Evolutionary conservation across 768 basidiomycete genomes (phyloP), one percentile per base, ranked within the genome.

Genomic region (Russula emetica): DNA sequence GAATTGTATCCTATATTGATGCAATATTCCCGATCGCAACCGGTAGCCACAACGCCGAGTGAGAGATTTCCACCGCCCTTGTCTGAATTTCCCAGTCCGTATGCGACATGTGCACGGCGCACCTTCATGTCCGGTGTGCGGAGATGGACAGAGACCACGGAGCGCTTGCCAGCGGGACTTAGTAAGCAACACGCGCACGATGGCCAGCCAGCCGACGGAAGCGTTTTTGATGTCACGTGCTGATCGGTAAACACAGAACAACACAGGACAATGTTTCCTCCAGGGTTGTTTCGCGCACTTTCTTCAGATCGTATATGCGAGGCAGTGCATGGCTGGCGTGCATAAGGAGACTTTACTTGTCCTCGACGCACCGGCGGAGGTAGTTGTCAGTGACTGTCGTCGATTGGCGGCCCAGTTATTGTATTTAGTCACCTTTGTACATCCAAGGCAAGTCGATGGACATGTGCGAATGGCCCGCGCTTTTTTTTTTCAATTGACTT

Each of bases 351-450:
- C 22, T 18, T 18, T 16, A 24, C 44, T 45, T 57, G 6, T 45
- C 5, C 14, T 57, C 44, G 56, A 45, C 56, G 13, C 55, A 34
- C 44, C 44, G 56, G 56, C 56, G 56, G 56, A 58, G 30, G 30
- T 32, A 16, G 30, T 24, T 59, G 34, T 51, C 49, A 30, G 6
- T 14, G 24, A 40, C 49, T 30, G 26, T 59, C 34, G 42, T 57
- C 56, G 56, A 57, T 60, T 51, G 40, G 58, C 58, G 52, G 50
- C 26, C 40, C 14, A 18, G 49, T 9, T n/a, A n/a, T 40, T 13
- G 6, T 40, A 30, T 51, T 40, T 20, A 11, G 32, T 24, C 32
- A 11, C 36, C 58, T 40, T 60, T 60, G 50, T 62, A 40, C 24
- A 45, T 42, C 42, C 40, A n/a, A 30, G 62, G 56, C 30, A 62